These are phyloP conservation scores for Alternaria postmessia DNA, from an alignment of 2,329 filamentous ascomycete genomes.

Conservation along the genomic window DNA sequence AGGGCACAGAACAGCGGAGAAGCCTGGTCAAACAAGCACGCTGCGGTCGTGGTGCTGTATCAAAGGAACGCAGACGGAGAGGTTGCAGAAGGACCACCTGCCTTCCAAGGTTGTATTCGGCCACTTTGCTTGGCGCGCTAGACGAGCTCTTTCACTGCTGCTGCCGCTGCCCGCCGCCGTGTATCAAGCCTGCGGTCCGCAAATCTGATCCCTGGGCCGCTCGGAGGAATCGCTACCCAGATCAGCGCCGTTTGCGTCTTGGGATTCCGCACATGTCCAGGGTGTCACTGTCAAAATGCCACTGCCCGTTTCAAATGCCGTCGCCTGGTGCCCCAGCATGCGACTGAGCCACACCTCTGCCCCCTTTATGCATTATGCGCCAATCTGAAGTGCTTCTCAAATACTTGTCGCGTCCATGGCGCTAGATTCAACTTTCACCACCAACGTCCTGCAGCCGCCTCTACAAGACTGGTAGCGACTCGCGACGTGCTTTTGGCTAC, in stretches of 20 bases:
- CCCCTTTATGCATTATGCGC: conserved; percentile 35
- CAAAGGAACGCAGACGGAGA: conserved; percentile 29
- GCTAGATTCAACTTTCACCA: conserved; percentile 11
- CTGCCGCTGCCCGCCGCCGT: conserved; percentile 9
- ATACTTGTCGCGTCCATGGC: background rate
- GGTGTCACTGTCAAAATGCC: conserved; percentile 14
- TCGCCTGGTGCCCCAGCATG: conserved; percentile 27
- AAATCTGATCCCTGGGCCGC: conserved; percentile 1
- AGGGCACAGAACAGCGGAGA: conserved; percentile 38
- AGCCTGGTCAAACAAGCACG: conserved; percentile 38
- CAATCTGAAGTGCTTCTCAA: background rate
- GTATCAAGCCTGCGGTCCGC: conserved; percentile 16
- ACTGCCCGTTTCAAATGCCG: conserved; percentile 20
- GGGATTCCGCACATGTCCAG: conserved; percentile 2
- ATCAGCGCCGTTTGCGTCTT: conserved; percentile 1
- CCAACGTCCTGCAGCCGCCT: conserved; percentile 1
- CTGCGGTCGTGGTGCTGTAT: conserved; percentile 31
- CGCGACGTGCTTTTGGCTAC: conserved; percentile 10
- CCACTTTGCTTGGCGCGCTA: conserved; percentile 26
- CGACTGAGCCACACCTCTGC: conserved; percentile 25
- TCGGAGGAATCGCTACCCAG: conserved; percentile 19
- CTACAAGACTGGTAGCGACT: background rate
- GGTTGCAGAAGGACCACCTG: conserved; percentile 25
- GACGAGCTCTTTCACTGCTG: conserved; percentile 23
- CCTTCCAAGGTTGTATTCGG: conserved; percentile 13